Evolutionary conservation across 345 rosid genomes (phyloP), one percentile per base, ranked within the genome.

Genomic region (Trapa incisa): DNA sequence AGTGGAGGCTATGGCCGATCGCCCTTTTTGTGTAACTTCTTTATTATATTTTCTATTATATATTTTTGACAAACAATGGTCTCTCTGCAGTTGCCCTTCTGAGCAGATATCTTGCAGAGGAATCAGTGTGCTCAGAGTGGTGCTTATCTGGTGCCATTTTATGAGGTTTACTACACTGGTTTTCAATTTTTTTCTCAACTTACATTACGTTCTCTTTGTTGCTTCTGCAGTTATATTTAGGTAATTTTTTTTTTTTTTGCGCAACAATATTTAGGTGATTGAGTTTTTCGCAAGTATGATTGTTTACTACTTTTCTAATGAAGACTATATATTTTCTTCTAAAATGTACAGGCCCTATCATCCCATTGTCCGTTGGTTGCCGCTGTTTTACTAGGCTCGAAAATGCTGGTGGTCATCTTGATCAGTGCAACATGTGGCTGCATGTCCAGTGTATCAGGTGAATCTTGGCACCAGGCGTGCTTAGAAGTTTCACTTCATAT

Each of bases 401-500:
- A 88, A 77, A 68, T 87, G 64, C 81, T 93, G 67, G 96, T 86
- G 72, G 68, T 86, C 96, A 68, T 80, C 29, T 39, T 93, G 69
- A 90, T 93, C 77, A 97, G 96, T 77, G 91, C 88, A 69, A 80
- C 87, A 47, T 87, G 87, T 74, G 79, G 72, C 42, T 77, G 74
- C 45, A 71, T 86, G 64, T 78, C 95, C 43, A 71, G 87, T 76
- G 84, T 85, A 61, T 92, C 85, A 16, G 97, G 98, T 47, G 98
- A 93, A 87, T 87, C 97, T 8, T 93, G 98, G 98, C 88, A 74
- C 89, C 97, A 35, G 83, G 84, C 61, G 96, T 90, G 71, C 83
- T 88, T 62, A 90, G 90, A 22, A 84, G 68, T 90, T 88, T 76
- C 80, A 66, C 89, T 93, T 71, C 84, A 86, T 78, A 94, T 88